Percentiles rank a stretch among this genome's conserved stretches.
These are phyloP conservation scores for Termitomyces sp. DNA, from an alignment of 768 basidiomycete species.

Conservation along the genomic window DNA sequence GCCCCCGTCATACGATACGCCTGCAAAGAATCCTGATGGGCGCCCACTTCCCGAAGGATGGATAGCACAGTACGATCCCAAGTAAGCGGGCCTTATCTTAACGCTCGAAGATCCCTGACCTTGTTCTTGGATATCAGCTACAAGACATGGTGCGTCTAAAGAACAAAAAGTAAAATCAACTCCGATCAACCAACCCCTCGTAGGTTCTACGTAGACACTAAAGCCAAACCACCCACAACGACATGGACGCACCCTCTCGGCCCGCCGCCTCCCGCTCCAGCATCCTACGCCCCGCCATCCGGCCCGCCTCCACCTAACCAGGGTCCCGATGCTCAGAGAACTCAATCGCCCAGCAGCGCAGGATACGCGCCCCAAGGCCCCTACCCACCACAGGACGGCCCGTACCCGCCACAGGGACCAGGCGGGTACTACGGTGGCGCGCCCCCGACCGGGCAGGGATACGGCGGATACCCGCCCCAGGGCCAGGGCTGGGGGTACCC, in stretches of 20 bases:
- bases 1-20: conserved; percentile 23
- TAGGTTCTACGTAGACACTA: conserved; percentile 79
- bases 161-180: neutral
- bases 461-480: neutral
- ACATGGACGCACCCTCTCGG: conserved; percentile 72
- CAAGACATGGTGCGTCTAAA: conserved; percentile 50
- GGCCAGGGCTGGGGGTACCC: neutral
- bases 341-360: neutral
- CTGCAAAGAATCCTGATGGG: conserved; percentile 44
- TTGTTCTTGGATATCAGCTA: conserved; percentile 37
- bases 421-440: conserved; percentile 6
- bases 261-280: conserved; percentile 25
- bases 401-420: neutral
- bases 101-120: conserved; percentile 1
- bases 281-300: conserved; percentile 35
- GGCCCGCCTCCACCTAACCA: conserved; percentile 43
- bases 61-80: conserved; percentile 60
- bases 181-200: neutral
- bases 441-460: neutral
- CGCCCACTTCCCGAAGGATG: conserved; percentile 64
- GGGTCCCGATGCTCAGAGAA: conserved; percentile 11
- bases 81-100: conserved; percentile 40
- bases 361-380: conserved; percentile 11
- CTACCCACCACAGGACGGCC: neutral
- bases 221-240: conserved; percentile 54